Evolutionary conservation across 352 stramenopile species (phyloP).

Genomic region (Phytophthora sojae): DNA sequence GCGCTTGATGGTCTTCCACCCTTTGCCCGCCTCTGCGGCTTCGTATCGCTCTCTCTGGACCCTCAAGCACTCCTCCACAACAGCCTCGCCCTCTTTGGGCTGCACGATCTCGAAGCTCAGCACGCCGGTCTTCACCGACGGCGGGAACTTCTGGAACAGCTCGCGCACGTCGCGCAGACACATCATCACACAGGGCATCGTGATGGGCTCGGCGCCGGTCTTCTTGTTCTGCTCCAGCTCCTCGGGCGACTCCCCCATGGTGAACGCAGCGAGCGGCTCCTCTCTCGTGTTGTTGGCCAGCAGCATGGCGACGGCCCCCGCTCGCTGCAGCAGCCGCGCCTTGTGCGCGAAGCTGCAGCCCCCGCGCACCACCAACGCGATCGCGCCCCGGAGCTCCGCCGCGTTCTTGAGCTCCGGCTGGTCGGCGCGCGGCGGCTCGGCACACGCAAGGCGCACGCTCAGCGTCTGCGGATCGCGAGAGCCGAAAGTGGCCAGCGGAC

Average conservation of each 20-base stretch:
- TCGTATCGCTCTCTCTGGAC: slow-evolving; percentile 28
- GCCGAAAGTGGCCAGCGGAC: slow-evolving; percentile 73
- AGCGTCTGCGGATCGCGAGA: slow-evolving; percentile 35
- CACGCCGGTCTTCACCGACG: slow-evolving; percentile 50
- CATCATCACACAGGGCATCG: slow-evolving; percentile 77
- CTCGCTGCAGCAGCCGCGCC: slow-evolving; percentile 58
- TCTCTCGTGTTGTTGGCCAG: slow-evolving; percentile 67
- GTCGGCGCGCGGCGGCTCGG: slow-evolving; percentile 68
- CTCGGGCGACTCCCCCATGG: slow-evolving; percentile 50
- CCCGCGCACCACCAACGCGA: slow-evolving; percentile 72
- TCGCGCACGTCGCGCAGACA: slow-evolving; percentile 64
- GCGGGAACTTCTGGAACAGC: slow-evolving; percentile 70
- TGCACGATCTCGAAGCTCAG: slow-evolving; percentile 56
- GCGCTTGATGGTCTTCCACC: slow-evolving; percentile 48
- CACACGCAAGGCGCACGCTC: slow-evolving; percentile 53
- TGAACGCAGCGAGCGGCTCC: slow-evolving; percentile 65
- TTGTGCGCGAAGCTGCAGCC: slow-evolving; percentile 79
- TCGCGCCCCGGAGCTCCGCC: slow-evolving; percentile 48
- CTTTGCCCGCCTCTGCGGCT: slow-evolving; percentile 19
- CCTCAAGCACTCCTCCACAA: slow-evolving; percentile 49
- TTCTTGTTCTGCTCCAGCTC: slow-evolving; percentile 25
- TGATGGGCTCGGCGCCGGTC: slow-evolving; percentile 25
- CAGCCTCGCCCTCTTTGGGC: slow-evolving; percentile 23
- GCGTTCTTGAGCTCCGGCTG: slow-evolving; percentile 56
- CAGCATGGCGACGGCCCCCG: slow-evolving; percentile 60